Evolutionary conservation across 345 rosid species (phyloP), one percentile per base, ranked within the genome.

Genomic region (Gossypium ekmanianum): DNA sequence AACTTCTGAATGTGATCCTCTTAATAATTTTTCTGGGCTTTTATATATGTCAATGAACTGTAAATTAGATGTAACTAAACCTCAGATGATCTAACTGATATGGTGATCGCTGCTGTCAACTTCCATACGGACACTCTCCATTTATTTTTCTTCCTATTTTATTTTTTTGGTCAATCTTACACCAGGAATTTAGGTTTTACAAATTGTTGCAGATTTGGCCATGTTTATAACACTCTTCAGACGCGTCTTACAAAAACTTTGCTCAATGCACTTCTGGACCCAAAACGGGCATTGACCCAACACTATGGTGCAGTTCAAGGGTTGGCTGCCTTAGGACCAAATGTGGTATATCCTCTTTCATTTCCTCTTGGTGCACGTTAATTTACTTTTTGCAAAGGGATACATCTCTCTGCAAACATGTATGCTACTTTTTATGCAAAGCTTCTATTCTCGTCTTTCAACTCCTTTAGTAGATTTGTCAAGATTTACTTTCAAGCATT

Each of bases 291-390:
- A 39, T 77, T 95, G 83, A 90, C 97, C 52, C 97, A 94, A 79
- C 99, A 95, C 77, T 95, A 93, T 80, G 99, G 98, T 55, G 98
- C 98, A 69, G 84, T 93, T 81, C 96, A 93, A 88, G 99, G 99
- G 79, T 82, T 93, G 84, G 91, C 94, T 75, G 91, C 97, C 55
- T 77, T 95, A 73, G 98, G 98, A 68, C 89, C 96, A 76, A 90
- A 89, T 82, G 92, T 91, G 86, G 99, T 95, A 93, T 76, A 51
- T 74, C 51, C 29, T 80, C 81, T 64, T 51, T 59, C 39, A 24
- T 44, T n/a, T 75, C 61, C 54, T 43, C 9, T 43, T 20, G 16
- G n/a, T 66, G 18, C 44, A 14, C 56, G 29, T 34, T 76, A 62
- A n/a, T 48, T 3, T 51, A 24, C 56, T 27, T 27, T 9, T 52